A percentile compares a stretch with the other conserved stretches of the same genome.
Conservation (phyloP, 306 rosid genomes). For the Clitoria ternatea region DNA sequence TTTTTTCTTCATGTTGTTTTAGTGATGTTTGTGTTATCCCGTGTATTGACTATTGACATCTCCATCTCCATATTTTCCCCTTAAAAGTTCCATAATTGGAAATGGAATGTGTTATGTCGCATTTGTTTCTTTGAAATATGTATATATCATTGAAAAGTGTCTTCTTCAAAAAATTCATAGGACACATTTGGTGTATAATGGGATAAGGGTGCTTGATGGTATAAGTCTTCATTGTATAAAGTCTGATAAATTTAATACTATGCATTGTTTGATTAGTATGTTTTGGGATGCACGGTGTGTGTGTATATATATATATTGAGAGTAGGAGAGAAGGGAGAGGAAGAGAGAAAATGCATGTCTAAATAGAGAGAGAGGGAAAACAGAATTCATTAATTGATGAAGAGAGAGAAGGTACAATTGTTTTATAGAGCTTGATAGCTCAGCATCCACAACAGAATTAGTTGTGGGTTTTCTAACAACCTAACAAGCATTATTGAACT, state of each 20-base stretch:
- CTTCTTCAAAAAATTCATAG: constrained; percentile 1
- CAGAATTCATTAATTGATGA: too few relatives aligned
- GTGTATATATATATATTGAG: too few relatives aligned
- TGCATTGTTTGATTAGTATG: not conserved
- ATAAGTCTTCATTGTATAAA: not conserved
- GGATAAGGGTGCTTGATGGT: too few relatives aligned
- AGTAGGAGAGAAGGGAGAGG: too few relatives aligned
- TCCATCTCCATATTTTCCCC: not conserved
- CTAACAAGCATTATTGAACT: too few relatives aligned
- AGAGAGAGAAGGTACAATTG: too few relatives aligned
- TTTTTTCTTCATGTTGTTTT: constrained; percentile 8
- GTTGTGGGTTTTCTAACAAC: too few relatives aligned
- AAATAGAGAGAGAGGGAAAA: too few relatives aligned
- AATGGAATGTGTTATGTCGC: constrained; percentile 7
- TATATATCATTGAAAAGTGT: not conserved
- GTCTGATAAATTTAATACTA: not conserved
- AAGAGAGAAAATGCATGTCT: too few relatives aligned
- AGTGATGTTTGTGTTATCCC: constrained; percentile 15
- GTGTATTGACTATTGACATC: constrained; percentile 11
- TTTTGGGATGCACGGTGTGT: not conserved
- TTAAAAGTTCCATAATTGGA: not conserved
- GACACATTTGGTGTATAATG: not conserved
- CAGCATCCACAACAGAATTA: too few relatives aligned
- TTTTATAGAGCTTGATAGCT: too few relatives aligned
- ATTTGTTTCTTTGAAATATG: constrained; percentile 16